Base-by-base conservation (phyloP, 2,329 filamentous ascomycete genomes). In the Diaporthe humulicola region DNA sequence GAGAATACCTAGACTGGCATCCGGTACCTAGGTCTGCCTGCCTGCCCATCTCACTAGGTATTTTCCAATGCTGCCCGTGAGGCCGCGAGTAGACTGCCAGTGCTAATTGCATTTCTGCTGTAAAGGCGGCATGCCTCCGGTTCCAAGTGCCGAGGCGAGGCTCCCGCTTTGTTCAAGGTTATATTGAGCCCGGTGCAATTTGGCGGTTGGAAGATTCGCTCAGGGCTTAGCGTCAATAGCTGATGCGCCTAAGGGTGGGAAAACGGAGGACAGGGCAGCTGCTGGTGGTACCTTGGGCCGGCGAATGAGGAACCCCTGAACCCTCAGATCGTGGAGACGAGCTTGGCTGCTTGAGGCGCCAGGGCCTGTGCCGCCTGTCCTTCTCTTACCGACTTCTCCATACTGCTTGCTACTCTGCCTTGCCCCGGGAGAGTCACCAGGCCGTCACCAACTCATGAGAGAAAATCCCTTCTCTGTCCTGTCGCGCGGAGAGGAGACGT, bases 301-400 rank as follows among this genome's bases (percentile, higher is more conserved):
- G 64, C 64, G 64, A 69, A 69, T 69, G 64, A 69, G 64, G 48
- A 54, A 69, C 64, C 64, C 64, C 64, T 69, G 64, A 69, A 36
- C 64, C 64, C 33, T 54, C 64, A 54, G 64, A 69, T 69, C 64
- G 45, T 69, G 64, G 64, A 17, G 64, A 69, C 64, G 64, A 69
- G 64, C 45, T 69, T 69, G 64, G 64, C 64, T 69, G 64, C 64
- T 69, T 54, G 64, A 69, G 64, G 30, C 64, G 45, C 19, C 60
- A 67, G 45, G 48, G 64, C 64, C 15, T 25, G 45, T 40, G 48
- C 48, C 64, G 64, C 64, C 64, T 66, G 42, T 9, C 22, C 30
- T 66, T 69, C 48, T 69, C 64, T 69, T 69, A 40, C 64, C 64
- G 64, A 69, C 64, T 69, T 69, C 64, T 69, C 64, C 64, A 69